These are phyloP conservation scores for Fusarium anthophilum DNA, from an alignment of 2,329 filamentous ascomycete genomes.

Conservation along the genomic window DNA sequence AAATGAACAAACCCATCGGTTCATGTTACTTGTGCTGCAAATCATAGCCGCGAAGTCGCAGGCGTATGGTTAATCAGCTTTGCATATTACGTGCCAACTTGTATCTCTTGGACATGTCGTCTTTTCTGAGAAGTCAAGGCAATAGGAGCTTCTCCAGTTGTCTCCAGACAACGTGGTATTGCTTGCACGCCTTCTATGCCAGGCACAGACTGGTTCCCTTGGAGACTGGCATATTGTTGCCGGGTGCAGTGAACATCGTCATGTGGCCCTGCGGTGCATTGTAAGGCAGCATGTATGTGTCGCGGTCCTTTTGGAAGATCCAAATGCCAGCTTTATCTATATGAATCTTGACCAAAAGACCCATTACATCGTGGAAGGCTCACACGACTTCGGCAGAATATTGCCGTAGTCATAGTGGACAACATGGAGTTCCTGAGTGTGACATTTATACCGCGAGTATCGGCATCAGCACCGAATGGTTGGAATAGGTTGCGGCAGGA, in stretches of 20 bases:
- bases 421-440: background rate
- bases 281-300: background rate
- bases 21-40: background rate
- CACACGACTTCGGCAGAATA: background rate
- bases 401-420: background rate
- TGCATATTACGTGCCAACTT: background rate
- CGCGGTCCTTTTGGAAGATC: background rate
- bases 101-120: background rate
- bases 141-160: background rate
- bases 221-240: background rate
- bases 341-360: background rate
- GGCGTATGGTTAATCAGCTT: background rate
- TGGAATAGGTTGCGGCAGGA: background rate
- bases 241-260: background rate
- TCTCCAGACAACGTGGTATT: background rate
- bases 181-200: background rate
- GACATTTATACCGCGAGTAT: background rate
- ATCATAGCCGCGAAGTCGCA: background rate
- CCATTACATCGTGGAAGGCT: background rate
- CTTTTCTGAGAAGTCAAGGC: background rate
- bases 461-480: background rate
- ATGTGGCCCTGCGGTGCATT: background rate
- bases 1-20: background rate
- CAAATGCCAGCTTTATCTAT: background rate
- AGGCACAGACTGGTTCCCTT: background rate